Conservation (phyloP, 129 eudicot species). For the Saposhnikovia divaricata region DNA sequence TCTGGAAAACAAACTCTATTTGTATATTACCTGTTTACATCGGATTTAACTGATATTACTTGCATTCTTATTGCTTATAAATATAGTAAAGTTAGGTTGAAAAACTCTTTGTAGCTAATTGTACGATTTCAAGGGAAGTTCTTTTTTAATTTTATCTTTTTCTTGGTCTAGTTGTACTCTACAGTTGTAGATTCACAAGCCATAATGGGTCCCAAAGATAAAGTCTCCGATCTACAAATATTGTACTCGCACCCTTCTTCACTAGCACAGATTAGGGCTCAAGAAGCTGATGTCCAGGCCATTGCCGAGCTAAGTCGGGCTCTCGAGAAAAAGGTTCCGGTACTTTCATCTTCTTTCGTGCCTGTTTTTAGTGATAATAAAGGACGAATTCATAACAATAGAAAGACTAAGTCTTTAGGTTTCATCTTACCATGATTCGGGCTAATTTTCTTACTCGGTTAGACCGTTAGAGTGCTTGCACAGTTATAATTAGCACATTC, state of each 20-base stretch:
- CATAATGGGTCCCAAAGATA: constrained; percentile 13
- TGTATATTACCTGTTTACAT: background rate
- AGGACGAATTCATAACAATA: background rate
- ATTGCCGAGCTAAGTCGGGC: constrained; percentile 41
- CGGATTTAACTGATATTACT: background rate
- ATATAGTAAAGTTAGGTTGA: background rate
- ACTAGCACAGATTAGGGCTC: constrained; percentile 25
- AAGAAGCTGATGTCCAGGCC: constrained; percentile 40
- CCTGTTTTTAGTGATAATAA: background rate
- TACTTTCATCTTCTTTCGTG: background rate
- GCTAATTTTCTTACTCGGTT: background rate
- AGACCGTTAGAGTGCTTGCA: background rate
- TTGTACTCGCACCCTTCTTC: constrained; percentile 24
- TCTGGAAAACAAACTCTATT: background rate
- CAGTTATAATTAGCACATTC: background rate
- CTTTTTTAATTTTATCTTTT: background rate
- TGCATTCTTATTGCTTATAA: background rate
- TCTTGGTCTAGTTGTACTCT: constrained; percentile 24
- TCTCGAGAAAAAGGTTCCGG: constrained; percentile 44
- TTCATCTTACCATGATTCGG: background rate
- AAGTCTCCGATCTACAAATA: constrained; percentile 18
- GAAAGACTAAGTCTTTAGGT: background rate
- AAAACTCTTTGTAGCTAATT: background rate
- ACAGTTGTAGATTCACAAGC: constrained; percentile 18
- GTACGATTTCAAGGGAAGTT: background rate